Conservation (phyloP, 495 filamentous ascomycete genomes). For the Aspergillus biplanus region DNA sequence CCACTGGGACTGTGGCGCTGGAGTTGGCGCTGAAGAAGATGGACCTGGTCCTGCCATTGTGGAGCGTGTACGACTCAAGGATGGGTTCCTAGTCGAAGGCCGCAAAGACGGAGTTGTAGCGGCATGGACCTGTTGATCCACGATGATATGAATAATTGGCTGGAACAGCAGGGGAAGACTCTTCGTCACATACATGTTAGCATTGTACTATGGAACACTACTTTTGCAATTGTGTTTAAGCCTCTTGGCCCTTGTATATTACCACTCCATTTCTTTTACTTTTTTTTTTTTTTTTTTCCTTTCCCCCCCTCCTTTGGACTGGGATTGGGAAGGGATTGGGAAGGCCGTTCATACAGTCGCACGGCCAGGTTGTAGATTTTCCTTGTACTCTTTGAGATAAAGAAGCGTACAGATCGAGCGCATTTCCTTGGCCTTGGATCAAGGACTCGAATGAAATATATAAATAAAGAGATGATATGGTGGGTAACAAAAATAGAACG, state of each 20-base stretch:
- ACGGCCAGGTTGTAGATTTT: conserved; percentile 7
- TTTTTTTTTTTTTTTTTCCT: neutral
- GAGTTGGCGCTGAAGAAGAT: conserved; percentile 64
- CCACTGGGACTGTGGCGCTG: conserved; percentile 96
- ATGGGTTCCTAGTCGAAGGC: conserved; percentile 93
- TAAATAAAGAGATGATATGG: conserved; percentile 1
- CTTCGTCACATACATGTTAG: conserved; percentile 14
- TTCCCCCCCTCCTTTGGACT: conserved; percentile 6
- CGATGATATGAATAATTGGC: conserved; percentile 1
- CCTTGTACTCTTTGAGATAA: neutral
- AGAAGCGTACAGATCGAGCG: neutral
- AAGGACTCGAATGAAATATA: neutral
- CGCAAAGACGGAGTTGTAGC: conserved; percentile 86
- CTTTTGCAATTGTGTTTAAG: conserved; percentile 8
- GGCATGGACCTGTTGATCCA: conserved; percentile 80
- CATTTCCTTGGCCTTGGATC: neutral
- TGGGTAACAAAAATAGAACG: conserved; percentile 15
- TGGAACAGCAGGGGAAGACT: neutral
- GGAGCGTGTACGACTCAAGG: conserved; percentile 86
- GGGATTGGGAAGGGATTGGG: conserved; percentile 18
- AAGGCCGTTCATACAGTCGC: conserved; percentile 13
- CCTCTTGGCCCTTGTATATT: conserved; percentile 24
- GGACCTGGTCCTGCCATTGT: conserved; percentile 68
- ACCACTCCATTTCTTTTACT: conserved; percentile 13
- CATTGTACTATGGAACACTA: conserved; percentile 13